A percentile compares a stretch with the other conserved stretches of the same genome.
Conservation (phyloP, 2,329 filamentous ascomycete genomes). For the Cercospora brassicicola region DNA sequence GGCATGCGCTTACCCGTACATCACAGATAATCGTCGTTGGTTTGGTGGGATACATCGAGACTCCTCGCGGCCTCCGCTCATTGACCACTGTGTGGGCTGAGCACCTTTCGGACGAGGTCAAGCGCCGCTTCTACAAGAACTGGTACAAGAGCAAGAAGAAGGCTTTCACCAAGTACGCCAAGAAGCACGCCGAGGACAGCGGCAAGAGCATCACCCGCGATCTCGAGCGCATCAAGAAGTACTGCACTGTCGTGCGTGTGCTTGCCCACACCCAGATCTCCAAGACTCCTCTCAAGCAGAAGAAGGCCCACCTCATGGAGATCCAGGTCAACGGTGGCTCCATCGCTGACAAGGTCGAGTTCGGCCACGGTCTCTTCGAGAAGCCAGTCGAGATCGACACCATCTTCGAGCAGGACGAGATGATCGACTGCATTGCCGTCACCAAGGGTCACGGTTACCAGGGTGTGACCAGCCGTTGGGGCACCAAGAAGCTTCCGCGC, state of each 20-base stretch:
- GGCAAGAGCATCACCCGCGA: constrained; percentile 91
- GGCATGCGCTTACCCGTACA: constrained; percentile 51
- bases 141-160: constrained; percentile 99
- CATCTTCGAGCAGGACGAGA: constrained; percentile 99
- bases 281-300: constrained; percentile 99
- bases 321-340: constrained; percentile 99
- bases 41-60: constrained; percentile 99
- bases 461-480: constrained; percentile 97
- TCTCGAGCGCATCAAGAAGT: constrained; percentile 99
- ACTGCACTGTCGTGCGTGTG: constrained; percentile 98
- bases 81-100: constrained; percentile 99
- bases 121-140: constrained; percentile 99
- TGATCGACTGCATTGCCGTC: constrained; percentile 98
- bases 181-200: constrained; percentile 96
- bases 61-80: constrained; percentile 96
- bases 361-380: constrained; percentile 95
- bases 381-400: constrained; percentile 90
- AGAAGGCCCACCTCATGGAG: constrained; percentile 99
- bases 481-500: constrained; percentile 99
- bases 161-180: constrained; percentile 99
- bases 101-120: constrained; percentile 97
- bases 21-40: constrained; percentile 97
- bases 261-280: constrained; percentile 99
- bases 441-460: constrained; percentile 99
- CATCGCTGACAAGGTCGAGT: constrained; percentile 94